Conservation (phyloP, 257 asterid genomes). For the Cynanchum wilfordii region DNA sequence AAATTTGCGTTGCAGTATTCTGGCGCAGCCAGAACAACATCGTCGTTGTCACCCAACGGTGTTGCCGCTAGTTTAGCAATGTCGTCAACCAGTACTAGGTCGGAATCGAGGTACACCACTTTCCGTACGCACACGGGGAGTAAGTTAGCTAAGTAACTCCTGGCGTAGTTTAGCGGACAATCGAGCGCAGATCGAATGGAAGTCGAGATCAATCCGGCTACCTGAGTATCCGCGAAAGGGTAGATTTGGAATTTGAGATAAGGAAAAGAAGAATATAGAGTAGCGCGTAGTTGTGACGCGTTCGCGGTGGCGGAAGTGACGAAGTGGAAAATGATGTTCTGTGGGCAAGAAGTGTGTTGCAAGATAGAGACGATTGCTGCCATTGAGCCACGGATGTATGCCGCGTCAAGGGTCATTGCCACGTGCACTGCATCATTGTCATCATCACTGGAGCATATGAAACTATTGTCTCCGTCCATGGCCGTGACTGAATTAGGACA, state of each 20-base stretch:
- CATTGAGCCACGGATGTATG: slow-evolving; percentile 87
- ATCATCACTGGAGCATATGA: slow-evolving; percentile 48
- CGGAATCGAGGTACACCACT: slow-evolving; percentile 83
- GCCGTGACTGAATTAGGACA: slow-evolving; percentile 39
- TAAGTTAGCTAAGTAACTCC: slow-evolving; percentile 72
- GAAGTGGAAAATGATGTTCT: slow-evolving; percentile 65
- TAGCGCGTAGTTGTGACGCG: slow-evolving; percentile 39
- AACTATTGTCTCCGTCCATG: background rate
- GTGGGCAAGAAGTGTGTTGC: slow-evolving; percentile 87
- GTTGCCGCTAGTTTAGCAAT: slow-evolving; percentile 57
- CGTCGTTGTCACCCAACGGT: slow-evolving; percentile 38
- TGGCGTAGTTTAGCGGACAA: slow-evolving; percentile 87
- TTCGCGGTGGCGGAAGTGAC: slow-evolving; percentile 59
- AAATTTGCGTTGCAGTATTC: slow-evolving; percentile 92
- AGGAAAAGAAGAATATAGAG: slow-evolving; percentile 62
- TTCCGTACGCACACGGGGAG: slow-evolving; percentile 68
- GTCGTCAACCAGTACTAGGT: slow-evolving; percentile 79
- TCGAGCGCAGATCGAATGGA: slow-evolving; percentile 95
- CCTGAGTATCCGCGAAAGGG: slow-evolving; percentile 47
- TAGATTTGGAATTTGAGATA: slow-evolving; percentile 60
- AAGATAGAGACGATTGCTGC: slow-evolving; percentile 80
- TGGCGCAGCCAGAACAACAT: slow-evolving; percentile 77
- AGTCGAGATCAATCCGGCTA: slow-evolving; percentile 75
- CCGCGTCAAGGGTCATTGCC: slow-evolving; percentile 81
- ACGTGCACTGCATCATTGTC: slow-evolving; percentile 79